A percentile compares a stretch with the other conserved stretches of the same genome.
Evolutionary conservation across 495 filamentous ascomycete genomes (phyloP).

Genomic region (Penicillium angulare): DNA sequence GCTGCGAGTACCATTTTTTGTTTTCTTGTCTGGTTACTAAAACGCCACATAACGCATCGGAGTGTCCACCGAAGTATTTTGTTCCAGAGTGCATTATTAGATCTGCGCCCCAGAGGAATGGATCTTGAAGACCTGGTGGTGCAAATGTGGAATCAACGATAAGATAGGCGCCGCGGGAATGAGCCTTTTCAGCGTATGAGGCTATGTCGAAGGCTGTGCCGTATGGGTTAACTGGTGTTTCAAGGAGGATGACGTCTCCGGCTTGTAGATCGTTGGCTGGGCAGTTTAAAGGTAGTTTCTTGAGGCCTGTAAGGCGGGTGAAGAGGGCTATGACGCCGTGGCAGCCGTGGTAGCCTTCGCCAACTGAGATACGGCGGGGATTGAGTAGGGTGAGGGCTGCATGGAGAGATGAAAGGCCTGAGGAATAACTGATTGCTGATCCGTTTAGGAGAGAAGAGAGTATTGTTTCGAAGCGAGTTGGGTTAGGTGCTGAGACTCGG

Average conservation of each 20-base stretch:
- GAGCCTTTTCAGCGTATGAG: slow-evolving; percentile 67
- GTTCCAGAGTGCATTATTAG: slow-evolving; percentile 87
- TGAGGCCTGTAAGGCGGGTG: slow-evolving; percentile 64
- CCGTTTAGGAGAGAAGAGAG: slow-evolving; percentile 71
- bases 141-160: slow-evolving; percentile 90
- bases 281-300: slow-evolving; percentile 64
- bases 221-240: slow-evolving; percentile 88
- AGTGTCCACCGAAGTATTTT: slow-evolving; percentile 95
- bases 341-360: slow-evolving; percentile 88
- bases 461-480: slow-evolving; percentile 78
- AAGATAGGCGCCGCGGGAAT: slow-evolving; percentile 67
- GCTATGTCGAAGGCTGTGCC: slow-evolving; percentile 74
- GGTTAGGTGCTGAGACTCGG: slow-evolving; percentile 69
- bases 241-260: slow-evolving; percentile 87
- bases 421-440: slow-evolving; percentile 71
- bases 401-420: slow-evolving; percentile 85
- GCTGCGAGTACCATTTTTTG: slow-evolving; percentile 53
- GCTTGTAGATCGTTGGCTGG: slow-evolving; percentile 51
- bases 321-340: slow-evolving; percentile 77
- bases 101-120: slow-evolving; percentile 77
- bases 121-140: slow-evolving; percentile 86
- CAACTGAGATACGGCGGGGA: slow-evolving; percentile 74
- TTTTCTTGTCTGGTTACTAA: slow-evolving; percentile 61
- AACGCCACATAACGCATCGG: slow-evolving; percentile 85
- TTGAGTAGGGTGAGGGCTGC: slow-evolving; percentile 74